Conservation (phyloP, 2,329 filamentous ascomycete species). For the Neofusicoccum parvum region DNA sequence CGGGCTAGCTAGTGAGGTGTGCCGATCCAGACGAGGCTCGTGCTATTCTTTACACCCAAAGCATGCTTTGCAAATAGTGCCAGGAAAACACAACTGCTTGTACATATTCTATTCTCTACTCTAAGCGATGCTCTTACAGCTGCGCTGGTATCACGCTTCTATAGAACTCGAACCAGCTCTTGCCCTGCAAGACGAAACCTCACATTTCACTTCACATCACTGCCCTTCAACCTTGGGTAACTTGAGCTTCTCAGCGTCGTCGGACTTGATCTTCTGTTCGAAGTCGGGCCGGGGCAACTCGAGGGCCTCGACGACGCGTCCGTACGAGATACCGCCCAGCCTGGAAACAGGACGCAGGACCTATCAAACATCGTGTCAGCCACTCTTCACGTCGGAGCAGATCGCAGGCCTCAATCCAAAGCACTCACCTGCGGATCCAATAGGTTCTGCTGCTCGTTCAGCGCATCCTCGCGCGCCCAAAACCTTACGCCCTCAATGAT, state of each 20-base stretch:
- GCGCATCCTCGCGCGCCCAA: conserved; percentile 86
- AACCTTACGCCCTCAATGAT: conserved; percentile 84
- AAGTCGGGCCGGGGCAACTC: conserved; percentile 68
- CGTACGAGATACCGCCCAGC: conserved; percentile 85
- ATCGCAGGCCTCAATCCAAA: neutral
- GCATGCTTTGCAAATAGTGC: too few species aligned
- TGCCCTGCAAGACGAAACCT: neutral
- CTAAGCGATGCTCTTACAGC: neutral
- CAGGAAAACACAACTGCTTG: neutral
- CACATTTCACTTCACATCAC: neutral
- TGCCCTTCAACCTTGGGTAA: conserved; percentile 41
- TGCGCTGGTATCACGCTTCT: neutral
- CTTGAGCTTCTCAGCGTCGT: conserved; percentile 61
- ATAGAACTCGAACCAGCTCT: neutral
- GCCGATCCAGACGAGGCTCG: too few species aligned
- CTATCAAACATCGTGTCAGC: conserved; percentile 33
- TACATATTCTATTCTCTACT: neutral
- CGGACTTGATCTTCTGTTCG: conserved; percentile 47
- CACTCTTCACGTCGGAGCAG: too few species aligned
- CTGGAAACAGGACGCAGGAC: conserved; percentile 76
- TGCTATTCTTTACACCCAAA: too few species aligned
- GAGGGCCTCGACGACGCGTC: conserved; percentile 66
- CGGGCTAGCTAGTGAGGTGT: too few species aligned
- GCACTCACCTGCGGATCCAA: conserved; percentile 68
- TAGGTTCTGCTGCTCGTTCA: conserved; percentile 74